Conservation (phyloP, 2,329 filamentous ascomycete species). For the Leptographium wingfieldii region DNA sequence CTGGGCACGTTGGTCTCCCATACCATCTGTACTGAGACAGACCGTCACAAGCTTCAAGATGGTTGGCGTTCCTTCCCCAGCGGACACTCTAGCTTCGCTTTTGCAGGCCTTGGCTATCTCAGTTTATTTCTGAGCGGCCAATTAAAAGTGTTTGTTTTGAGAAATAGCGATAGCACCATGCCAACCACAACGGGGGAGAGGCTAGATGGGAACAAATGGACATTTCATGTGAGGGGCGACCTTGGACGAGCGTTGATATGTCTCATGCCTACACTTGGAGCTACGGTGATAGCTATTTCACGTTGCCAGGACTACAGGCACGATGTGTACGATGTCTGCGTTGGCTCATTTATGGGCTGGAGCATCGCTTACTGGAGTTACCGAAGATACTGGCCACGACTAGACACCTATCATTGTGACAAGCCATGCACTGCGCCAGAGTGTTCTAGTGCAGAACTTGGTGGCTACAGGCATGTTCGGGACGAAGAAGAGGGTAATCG, state of each 20-base stretch:
- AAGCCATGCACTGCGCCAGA: constrained; percentile 41
- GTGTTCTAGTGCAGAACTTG: constrained; percentile 11
- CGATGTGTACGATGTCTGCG: constrained; percentile 56
- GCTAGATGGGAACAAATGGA: not conserved
- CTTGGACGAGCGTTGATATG: constrained; percentile 45
- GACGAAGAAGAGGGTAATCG: constrained; percentile 39
- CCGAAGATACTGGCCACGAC: constrained; percentile 46
- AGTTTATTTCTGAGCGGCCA: constrained; percentile 58
- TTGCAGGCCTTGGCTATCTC: constrained; percentile 65
- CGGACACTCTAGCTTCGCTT: constrained; percentile 69
- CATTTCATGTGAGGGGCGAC: constrained; percentile 22
- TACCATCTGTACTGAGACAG: constrained; percentile 59
- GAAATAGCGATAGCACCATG: not conserved
- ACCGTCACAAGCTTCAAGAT: constrained; percentile 60
- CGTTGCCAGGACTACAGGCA: constrained; percentile 59
- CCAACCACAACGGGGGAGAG: not conserved
- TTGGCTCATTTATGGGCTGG: constrained; percentile 48
- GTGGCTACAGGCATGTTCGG: constrained; percentile 28
- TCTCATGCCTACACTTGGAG: constrained; percentile 45
- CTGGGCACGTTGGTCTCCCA: constrained; percentile 44
- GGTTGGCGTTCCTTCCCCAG: constrained; percentile 77
- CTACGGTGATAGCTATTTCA: constrained; percentile 55
- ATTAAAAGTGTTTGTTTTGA: constrained; percentile 40
- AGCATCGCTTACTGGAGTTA: constrained; percentile 53
- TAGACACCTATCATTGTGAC: constrained; percentile 39